Evolutionary conservation across 192 early-diverging fungal species (phyloP).

Genomic region (Gonapodya sp.): DNA sequence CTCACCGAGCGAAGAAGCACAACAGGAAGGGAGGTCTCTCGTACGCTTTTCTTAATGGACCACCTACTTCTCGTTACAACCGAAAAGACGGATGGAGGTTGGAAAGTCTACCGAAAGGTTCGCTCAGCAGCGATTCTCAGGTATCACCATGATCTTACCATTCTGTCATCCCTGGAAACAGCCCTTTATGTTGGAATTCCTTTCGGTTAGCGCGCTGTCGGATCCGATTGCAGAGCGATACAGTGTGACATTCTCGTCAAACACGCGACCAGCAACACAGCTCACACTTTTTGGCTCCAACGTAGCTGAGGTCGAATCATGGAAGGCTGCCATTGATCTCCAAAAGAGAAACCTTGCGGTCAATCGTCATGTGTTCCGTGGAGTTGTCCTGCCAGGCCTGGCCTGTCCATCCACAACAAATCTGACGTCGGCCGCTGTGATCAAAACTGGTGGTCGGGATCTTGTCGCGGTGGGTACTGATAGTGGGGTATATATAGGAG

Average conservation of each 20-base stretch:
- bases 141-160: no score
- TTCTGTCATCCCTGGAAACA: no score
- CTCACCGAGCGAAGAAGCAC: background rate
- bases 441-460: background rate
- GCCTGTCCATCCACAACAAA: background rate
- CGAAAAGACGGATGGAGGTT: slow-evolving; percentile 27
- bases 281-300: background rate
- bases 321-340: background rate
- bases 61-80: slow-evolving; percentile 72
- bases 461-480: background rate
- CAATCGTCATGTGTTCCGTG: background rate
- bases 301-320: background rate
- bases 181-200: background rate
- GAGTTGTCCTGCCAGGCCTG: background rate
- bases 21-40: slow-evolving; percentile 54
- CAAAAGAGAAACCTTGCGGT: background rate
- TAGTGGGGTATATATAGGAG: background rate
- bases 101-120: slow-evolving; percentile 12
- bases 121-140: no score
- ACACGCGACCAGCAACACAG: background rate
- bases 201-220: background rate
- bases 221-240: background rate
- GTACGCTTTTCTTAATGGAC: slow-evolving; percentile 70
- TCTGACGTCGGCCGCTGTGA: background rate
- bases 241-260: background rate